Percentiles rank a stretch among this genome's conserved stretches.
These are phyloP conservation scores for Zygoascus sp. DNA, from an alignment of 1,139 yeast species.

Conservation along the genomic window DNA sequence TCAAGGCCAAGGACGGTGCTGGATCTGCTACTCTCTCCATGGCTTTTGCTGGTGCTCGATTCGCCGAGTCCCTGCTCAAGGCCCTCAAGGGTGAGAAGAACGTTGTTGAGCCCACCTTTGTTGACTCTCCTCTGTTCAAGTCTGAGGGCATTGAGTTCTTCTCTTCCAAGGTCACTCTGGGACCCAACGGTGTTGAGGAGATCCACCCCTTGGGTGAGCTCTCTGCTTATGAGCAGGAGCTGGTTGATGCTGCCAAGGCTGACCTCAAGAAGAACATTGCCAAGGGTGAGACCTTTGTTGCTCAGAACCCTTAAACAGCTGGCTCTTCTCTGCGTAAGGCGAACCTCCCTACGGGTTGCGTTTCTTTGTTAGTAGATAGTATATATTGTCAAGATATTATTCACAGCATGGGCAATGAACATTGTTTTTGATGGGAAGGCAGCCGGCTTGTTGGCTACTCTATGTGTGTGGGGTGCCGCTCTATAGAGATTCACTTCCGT, in stretches of 20 bases:
- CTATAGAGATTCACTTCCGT: no score
- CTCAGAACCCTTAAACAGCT: conserved; percentile 14
- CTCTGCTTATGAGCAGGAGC: conserved; percentile 42
- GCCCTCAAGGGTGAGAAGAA: conserved; percentile 54
- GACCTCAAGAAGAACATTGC: conserved; percentile 64
- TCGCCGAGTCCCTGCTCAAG: conserved; percentile 81
- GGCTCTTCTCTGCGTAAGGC: no score
- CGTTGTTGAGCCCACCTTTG: conserved; percentile 67
- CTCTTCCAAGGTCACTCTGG: conserved; percentile 82
- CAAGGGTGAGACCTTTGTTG: conserved; percentile 61
- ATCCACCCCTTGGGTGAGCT: conserved; percentile 39
- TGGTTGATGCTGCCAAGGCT: conserved; percentile 74
- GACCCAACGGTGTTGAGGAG: conserved; percentile 77
- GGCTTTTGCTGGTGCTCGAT: conserved; percentile 98
- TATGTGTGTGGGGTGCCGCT: no score
- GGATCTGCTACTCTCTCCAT: conserved; percentile 98
- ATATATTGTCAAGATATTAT: conserved; percentile 1
- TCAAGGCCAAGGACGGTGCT: conserved; percentile 97
- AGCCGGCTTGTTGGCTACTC: no score
- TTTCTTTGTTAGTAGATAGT: no score
- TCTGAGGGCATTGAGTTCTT: conserved; percentile 59
- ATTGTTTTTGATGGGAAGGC: no score
- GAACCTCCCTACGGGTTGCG: no score
- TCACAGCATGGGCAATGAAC: neutral
- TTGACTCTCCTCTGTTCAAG: conserved; percentile 34